These are phyloP conservation scores for Emergomyces africanus DNA, from an alignment of 2,329 filamentous ascomycete genomes.

Conservation along the genomic window DNA sequence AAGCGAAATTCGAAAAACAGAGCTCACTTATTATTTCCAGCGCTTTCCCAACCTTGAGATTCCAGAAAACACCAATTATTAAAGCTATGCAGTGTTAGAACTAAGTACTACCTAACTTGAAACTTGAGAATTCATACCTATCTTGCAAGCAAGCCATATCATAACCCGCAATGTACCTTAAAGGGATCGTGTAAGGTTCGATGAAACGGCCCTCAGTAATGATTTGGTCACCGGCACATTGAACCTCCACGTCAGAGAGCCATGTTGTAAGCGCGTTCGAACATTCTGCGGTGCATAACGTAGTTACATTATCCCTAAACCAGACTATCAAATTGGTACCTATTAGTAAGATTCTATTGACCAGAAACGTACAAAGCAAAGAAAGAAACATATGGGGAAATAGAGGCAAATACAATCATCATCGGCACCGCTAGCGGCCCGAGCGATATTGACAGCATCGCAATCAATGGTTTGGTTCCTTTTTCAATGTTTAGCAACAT, in stretches of 20 bases:
- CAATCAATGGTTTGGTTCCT: conserved; percentile 12
- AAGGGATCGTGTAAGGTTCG: conserved; percentile 10
- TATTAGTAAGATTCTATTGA: background rate
- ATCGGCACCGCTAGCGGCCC: conserved; percentile 8
- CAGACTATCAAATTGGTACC: conserved; percentile 5
- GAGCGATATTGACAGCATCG: conserved; percentile 9
- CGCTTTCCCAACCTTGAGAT: conserved; percentile 11
- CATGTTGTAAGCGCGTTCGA: conserved; percentile 8
- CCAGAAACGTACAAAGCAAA: background rate
- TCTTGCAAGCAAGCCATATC: conserved; percentile 11
- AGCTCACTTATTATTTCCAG: conserved; percentile 5
- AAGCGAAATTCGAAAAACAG: background rate
- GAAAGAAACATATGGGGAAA: background rate
- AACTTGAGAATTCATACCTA: conserved; percentile 3
- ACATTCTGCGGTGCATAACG: conserved; percentile 9
- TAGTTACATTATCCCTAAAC: conserved; percentile 9
- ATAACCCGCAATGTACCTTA: conserved; percentile 10
- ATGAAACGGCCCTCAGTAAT: conserved; percentile 6
- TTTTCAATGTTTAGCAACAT: background rate
- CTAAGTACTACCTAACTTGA: no score
- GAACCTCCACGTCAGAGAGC: conserved; percentile 8
- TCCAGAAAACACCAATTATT: conserved; percentile 11
- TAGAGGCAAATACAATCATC: conserved; percentile 7
- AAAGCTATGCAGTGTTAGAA: conserved; percentile 6
- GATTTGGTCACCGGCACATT: conserved; percentile 8